phyloP scores from a whole-genome alignment of 768 basidiomycete species.

The Grammothele lineata region DNA sequence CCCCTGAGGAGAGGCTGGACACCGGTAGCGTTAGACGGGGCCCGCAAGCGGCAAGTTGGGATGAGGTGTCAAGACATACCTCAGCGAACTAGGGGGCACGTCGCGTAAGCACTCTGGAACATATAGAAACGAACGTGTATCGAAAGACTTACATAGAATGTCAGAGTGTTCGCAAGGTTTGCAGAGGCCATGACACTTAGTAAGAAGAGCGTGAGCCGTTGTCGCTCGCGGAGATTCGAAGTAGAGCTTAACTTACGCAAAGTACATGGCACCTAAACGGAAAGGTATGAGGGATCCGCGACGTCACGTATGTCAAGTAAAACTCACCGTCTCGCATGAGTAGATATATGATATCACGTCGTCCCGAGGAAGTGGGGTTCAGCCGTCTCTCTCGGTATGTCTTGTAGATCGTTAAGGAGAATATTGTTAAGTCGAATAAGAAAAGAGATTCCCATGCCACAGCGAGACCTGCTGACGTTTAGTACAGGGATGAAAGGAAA shows the following conservation, averaged over 20 bases:
- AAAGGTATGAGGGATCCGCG: no score
- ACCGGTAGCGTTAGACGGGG: background rate
- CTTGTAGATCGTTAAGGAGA: constrained; percentile 43
- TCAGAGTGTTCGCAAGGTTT: constrained; percentile 45
- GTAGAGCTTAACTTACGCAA: constrained; percentile 36
- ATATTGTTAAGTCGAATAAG: constrained; percentile 43
- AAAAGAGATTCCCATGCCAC: constrained; percentile 49
- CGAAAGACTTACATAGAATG: constrained; percentile 34
- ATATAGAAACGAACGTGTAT: no score
- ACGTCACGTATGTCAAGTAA: no score
- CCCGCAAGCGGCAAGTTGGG: constrained; percentile 2
- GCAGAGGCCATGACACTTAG: constrained; percentile 44
- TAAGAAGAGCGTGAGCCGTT: constrained; percentile 2
- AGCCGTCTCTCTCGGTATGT: constrained; percentile 32
- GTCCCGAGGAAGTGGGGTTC: constrained; percentile 22
- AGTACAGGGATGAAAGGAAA: no score
- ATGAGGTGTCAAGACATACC: background rate
- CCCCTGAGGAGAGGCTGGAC: constrained; percentile 41
- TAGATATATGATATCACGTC: constrained; percentile 33
- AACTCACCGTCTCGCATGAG: constrained; percentile 47
- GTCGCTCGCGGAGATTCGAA: background rate
- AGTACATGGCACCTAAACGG: constrained; percentile 58
- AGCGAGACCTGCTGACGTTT: constrained; percentile 23
- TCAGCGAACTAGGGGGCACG: constrained; percentile 10
- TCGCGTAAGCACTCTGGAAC: constrained; percentile 1